These are phyloP conservation scores for Trichoderma aggressivum DNA, from an alignment of 2,329 filamentous ascomycete species.

Conservation along the genomic window DNA sequence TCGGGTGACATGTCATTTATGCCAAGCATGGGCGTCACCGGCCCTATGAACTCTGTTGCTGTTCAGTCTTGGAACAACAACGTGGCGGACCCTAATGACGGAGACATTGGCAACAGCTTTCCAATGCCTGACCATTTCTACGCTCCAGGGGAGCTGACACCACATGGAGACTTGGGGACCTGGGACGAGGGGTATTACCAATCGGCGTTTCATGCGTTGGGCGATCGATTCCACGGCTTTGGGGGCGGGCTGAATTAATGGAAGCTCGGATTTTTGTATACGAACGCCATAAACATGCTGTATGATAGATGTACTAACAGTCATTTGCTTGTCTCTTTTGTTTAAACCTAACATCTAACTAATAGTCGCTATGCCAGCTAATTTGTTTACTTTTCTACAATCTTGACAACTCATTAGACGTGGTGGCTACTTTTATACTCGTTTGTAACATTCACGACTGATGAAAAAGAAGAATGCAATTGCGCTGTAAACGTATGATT, in stretches of 20 bases:
- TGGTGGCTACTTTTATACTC: neutral
- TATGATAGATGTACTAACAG: constrained; percentile 14
- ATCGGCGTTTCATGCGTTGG: constrained; percentile 23
- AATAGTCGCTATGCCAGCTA: neutral
- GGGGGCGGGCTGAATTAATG: neutral
- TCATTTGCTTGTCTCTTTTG: neutral
- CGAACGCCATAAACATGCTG: neutral
- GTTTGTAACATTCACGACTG: neutral
- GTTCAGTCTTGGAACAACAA: constrained; percentile 33
- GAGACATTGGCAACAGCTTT: constrained; percentile 22
- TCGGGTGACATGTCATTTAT: constrained; percentile 25
- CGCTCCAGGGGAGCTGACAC: constrained; percentile 22
- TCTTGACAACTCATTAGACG: neutral
- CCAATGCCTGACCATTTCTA: constrained; percentile 26
- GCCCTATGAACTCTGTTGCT: constrained; percentile 17
- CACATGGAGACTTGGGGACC: constrained; percentile 26
- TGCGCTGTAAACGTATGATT: neutral
- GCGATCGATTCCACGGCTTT: constrained; percentile 25
- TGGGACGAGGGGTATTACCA: constrained; percentile 25
- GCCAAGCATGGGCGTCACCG: constrained; percentile 22
- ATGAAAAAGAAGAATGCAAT: neutral
- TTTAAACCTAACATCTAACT: neutral
- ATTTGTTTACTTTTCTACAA: neutral
- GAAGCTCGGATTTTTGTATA: neutral
- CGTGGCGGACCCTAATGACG: constrained; percentile 26